Evolutionary conservation across 2,329 filamentous ascomycete genomes (phyloP).

Genomic region (Fusarium piperis): DNA sequence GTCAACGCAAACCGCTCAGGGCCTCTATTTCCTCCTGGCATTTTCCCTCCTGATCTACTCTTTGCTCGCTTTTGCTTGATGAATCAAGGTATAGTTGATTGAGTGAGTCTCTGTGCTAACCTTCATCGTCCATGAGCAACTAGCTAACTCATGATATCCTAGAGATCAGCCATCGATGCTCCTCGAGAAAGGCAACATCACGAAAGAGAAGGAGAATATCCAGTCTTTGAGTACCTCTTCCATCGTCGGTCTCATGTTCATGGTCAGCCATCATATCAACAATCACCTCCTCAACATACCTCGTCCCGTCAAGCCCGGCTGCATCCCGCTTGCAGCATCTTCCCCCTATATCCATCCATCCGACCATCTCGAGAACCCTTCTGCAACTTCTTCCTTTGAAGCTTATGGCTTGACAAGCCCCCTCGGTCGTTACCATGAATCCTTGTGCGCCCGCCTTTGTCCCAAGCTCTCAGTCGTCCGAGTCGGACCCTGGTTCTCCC

Average conservation of each 20-base stretch:
- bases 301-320: background rate
- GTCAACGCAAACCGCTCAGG: background rate
- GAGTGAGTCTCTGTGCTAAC: background rate
- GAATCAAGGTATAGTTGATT: background rate
- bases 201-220: background rate
- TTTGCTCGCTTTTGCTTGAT: background rate
- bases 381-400: background rate
- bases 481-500: background rate
- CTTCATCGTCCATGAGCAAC: background rate
- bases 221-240: background rate
- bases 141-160: background rate
- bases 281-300: background rate
- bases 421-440: conserved; percentile 37
- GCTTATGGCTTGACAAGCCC: background rate
- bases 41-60: background rate
- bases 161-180: background rate
- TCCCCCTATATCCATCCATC: background rate
- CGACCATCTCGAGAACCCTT: background rate
- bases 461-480: conserved; percentile 22
- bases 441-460: conserved; percentile 42
- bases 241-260: background rate
- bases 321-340: background rate
- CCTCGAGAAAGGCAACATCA: background rate
- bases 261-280: background rate
- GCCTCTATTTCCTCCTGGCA: background rate